Conservation (phyloP, 192 early-diverging fungal species). For the Backusella macrospora region DNA sequence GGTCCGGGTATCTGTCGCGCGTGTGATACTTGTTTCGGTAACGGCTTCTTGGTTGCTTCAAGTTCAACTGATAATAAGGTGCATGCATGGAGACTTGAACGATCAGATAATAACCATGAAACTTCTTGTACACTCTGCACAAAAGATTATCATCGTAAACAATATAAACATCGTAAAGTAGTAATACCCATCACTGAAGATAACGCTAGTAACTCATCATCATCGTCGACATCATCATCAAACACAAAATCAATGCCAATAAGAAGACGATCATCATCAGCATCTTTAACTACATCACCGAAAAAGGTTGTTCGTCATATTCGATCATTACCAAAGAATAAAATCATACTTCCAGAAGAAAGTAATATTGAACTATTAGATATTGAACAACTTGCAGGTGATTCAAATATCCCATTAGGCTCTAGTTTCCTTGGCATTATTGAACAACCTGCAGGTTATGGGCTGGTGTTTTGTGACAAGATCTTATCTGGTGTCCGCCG, state of each 20-base stretch:
- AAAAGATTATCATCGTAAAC: conserved; percentile 31
- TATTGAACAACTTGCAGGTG: conserved; percentile 38
- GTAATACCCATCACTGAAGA: not conserved
- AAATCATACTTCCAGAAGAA: not conserved
- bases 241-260: not conserved
- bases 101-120: conserved; percentile 19
- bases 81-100: conserved; percentile 37
- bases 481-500: conserved; percentile 37
- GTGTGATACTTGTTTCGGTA: conserved; percentile 36
- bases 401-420: conserved; percentile 19
- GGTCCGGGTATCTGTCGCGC: conserved; percentile 19
- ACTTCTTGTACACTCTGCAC: conserved; percentile 18
- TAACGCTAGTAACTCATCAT: no score
- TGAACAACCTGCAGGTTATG: conserved; percentile 23
- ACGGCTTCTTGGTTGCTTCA: conserved; percentile 39
- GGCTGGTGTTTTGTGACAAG: conserved; percentile 32
- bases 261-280: not conserved
- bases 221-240: no score
- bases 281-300: not conserved
- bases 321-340: not conserved
- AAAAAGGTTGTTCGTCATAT: not conserved
- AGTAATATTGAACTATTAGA: conserved; percentile 22
- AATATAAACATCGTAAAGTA: conserved; percentile 4
- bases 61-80: conserved; percentile 29
- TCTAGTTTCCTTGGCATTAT: conserved; percentile 33